Evolutionary conservation across 1,284 basidiomycete genomes (phyloP), one percentile per base, ranked within the genome.

Genomic region (Trametes pubescens): DNA sequence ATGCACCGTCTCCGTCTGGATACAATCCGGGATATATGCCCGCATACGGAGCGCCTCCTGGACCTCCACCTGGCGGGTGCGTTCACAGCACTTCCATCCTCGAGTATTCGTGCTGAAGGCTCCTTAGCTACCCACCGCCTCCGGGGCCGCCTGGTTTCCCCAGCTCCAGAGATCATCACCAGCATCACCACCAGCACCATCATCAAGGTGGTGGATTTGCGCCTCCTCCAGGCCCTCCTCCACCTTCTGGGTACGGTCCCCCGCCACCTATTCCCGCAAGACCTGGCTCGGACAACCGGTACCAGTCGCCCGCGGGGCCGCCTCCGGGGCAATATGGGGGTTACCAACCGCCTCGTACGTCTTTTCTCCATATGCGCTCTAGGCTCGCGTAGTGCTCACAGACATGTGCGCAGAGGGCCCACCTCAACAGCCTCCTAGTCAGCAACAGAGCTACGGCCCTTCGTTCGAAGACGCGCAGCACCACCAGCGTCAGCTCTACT

Each of bases 401-500:
- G 29, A 47, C 5, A 29, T 18, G 24, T 40, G 37, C 21, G 14
- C 32, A 80, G 79, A 72, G 56, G 79, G 75, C 11, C 76, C 80
- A 0, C 80, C 81, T n/a, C 79, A 79, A 8, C 81, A 80, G 68
- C 90, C 91, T 4, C 92, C 92, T 1, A 74, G 79, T 8, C 80
- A 84, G 44, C 78, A 84, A 47, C 93, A 95, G 73, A 76, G 83
- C 68, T 94, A 91, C 70, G 90, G 91, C 0, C 87, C 89, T 11
- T 84, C 85, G 61, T 80, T 85, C 61, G 80, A 88, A 73, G 82
- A 78, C 37, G 71, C 81, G 1, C 78, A 85, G 44, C 80, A 87
- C 48, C 81, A 82, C 46, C 73, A 76, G 56, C 80, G 83, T 51
- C 82, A 84, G 67, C 80, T 80, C 11, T 77, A 62, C 65, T 96